These are phyloP conservation scores for Rhododendron henanense DNA, from an alignment of 148 eudicot species.

Conservation along the genomic window DNA sequence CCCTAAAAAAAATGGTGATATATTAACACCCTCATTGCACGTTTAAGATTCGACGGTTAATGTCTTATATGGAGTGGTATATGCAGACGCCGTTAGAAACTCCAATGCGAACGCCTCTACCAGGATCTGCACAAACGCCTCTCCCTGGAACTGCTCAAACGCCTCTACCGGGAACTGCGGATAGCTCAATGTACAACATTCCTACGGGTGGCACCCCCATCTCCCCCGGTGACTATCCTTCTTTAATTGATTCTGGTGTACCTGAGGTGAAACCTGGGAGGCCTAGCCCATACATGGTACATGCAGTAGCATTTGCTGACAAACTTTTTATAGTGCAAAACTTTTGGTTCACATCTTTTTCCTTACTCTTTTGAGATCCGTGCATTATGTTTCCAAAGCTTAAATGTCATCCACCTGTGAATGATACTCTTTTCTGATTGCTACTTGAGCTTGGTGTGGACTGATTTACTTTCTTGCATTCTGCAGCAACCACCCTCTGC, in stretches of 20 bases:
- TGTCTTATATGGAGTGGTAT: not conserved
- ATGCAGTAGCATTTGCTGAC: not conserved
- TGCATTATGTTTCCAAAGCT: not conserved
- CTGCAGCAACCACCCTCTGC: slow-evolving; percentile 82
- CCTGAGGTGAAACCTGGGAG: slow-evolving; percentile 63
- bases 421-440: not conserved
- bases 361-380: not conserved
- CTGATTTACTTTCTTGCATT: slow-evolving; percentile 16
- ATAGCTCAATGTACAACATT: slow-evolving; percentile 73
- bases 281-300: slow-evolving; percentile 84
- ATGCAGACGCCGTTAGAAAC: slow-evolving; percentile 80
- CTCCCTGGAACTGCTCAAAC: slow-evolving; percentile 50
- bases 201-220: slow-evolving; percentile 72
- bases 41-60: not conserved
- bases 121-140: slow-evolving; percentile 63
- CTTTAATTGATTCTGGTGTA: slow-evolving; percentile 38
- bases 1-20: not conserved
- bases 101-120: slow-evolving; percentile 40
- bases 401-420: not conserved
- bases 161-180: slow-evolving; percentile 39
- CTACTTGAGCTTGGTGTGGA: not conserved
- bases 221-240: slow-evolving; percentile 58
- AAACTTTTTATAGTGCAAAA: not conserved
- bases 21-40: not conserved
- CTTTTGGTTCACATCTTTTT: not conserved